A percentile compares a stretch with the other conserved stretches of the same genome.
Conservation (phyloP, 176 grass and related monocot species). For the Dactylis glomerata region DNA sequence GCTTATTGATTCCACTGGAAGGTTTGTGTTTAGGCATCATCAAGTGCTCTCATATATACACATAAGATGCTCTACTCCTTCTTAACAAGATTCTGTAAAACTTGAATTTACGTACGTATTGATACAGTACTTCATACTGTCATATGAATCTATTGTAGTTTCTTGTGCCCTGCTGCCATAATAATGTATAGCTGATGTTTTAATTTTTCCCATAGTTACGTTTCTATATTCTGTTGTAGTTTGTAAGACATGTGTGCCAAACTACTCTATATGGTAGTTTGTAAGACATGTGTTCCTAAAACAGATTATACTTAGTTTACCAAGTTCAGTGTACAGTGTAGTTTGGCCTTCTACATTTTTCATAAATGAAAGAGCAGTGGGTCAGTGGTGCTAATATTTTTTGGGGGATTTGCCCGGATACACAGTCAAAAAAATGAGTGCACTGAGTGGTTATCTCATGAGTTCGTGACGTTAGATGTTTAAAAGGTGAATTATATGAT, state of each 20-base stretch:
- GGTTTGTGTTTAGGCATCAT: constrained; percentile 47
- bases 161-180: neutral
- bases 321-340: neutral
- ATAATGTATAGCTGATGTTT: neutral
- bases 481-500: neutral
- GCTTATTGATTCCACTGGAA: constrained; percentile 90
- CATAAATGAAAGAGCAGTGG: neutral
- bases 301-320: neutral
- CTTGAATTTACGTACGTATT: neutral
- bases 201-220: neutral
- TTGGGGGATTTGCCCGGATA: neutral
- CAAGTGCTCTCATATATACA: constrained; percentile 27
- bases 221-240: neutral
- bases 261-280: neutral
- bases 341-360: neutral
- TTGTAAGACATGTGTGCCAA: neutral
- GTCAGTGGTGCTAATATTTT: neutral
- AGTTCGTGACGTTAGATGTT: neutral
- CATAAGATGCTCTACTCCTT: neutral
- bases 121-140: neutral
- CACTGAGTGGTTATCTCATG: neutral
- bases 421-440: neutral
- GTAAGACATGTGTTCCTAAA: neutral
- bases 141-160: neutral
- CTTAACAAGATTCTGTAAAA: neutral